Base-by-base conservation (phyloP, 2,329 filamentous ascomycete species). In the Xylariaceae sp. region DNA sequence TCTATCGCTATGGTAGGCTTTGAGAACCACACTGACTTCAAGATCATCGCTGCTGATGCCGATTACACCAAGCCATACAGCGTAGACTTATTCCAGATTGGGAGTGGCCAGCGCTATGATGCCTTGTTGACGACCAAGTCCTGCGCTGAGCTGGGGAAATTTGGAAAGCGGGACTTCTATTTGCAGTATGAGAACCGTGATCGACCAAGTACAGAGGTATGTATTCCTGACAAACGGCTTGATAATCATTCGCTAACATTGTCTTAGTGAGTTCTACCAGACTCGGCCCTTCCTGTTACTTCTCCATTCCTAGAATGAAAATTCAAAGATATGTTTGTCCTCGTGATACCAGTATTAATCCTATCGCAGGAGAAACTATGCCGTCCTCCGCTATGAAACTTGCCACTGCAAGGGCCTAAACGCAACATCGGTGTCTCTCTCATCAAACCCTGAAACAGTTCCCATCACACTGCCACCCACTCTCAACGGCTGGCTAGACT, bases 161-260 rank as follows among this genome's bases (percentile, higher is more conserved):
- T 47, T 1, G 47, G 44, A 10, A 49, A 47, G 33, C 32, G 40
- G n/a, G 47, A 49, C n/a, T 49, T 34, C 22, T 49, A 49, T 34
- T 29, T 49, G 36, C 47, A 49, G 37, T 17, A 47, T 2, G 47
- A 49, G 20, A 47, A 44, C 25, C 47, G 47, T 6, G 47, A 49
- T 17, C 44, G 47, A n/a, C n/a, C 19, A 12, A 7, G 2, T 11
- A 32, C 8, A 44, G 47, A 5, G 37, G 37, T n/a, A n/a, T n/a
- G n/a, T n/a, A n/a, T n/a, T n/a, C n/a, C n/a, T n/a, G n/a, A n/a
- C n/a, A n/a, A n/a, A n/a, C n/a, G n/a, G n/a, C n/a, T n/a, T n/a
- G n/a, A n/a, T n/a, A n/a, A n/a, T n/a, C n/a, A n/a, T n/a, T n/a
- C n/a, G n/a, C n/a, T n/a, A n/a, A n/a, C n/a, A n/a, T n/a, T n/a